Conservation (phyloP, 352 stramenopile genomes). For the Phytophthora brassicae region DNA sequence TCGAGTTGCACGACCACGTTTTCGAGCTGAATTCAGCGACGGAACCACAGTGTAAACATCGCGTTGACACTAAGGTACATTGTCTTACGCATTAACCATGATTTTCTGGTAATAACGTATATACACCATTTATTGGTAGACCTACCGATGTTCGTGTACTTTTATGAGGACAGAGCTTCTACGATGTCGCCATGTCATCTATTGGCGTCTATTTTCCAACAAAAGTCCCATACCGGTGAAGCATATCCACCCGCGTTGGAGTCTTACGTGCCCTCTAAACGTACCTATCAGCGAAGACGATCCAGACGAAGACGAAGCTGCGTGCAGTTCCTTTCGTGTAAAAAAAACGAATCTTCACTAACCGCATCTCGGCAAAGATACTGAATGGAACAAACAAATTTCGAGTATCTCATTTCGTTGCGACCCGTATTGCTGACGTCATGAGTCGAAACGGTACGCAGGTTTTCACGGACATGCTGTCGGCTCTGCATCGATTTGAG, state of each 20-base stretch:
- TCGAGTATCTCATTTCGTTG: no score
- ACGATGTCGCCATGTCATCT: no score
- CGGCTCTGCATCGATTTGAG: background rate
- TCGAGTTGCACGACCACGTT: no score
- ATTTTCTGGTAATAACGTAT: no score
- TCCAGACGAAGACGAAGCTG: background rate
- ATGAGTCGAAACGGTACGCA: conserved; percentile 3
- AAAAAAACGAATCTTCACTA: background rate
- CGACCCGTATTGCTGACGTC: no score
- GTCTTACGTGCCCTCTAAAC: background rate
- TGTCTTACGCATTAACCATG: no score
- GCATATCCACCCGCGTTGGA: conserved; percentile 4
- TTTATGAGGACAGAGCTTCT: no score
- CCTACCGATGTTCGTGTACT: no score
- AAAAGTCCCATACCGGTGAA: conserved; percentile 1
- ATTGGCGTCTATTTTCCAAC: background rate
- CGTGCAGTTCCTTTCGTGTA: background rate
- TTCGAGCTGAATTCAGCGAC: no score
- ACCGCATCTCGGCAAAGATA: background rate
- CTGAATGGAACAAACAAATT: background rate
- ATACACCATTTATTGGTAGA: no score
- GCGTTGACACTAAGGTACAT: no score
- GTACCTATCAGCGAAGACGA: background rate
- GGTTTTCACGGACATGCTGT: conserved; percentile 1
- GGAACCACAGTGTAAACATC: no score